Evolutionary conservation across 345 rosid genomes (phyloP).

Genomic region (Erodium maritimum): DNA sequence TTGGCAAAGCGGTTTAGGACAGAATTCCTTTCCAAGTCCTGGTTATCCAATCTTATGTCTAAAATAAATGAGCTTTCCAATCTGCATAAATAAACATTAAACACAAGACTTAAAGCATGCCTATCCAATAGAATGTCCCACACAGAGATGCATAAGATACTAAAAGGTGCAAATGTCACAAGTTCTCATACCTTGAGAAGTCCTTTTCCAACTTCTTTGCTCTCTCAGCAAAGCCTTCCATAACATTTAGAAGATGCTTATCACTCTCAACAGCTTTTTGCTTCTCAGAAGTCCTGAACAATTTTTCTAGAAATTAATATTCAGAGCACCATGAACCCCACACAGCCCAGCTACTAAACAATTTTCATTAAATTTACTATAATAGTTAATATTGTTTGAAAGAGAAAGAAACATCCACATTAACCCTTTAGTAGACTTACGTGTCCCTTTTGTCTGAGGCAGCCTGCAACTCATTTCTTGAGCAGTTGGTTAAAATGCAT

Average conservation of each 20-base stretch:
- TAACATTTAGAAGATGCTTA: constrained; percentile 42
- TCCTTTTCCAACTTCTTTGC: constrained; percentile 48
- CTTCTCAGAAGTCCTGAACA: constrained; percentile 33
- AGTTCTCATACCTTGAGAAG: constrained; percentile 33
- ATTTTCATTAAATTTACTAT: neutral
- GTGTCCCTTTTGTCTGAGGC: constrained; percentile 23
- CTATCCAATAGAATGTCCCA: too few relatives aligned
- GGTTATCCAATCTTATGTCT: constrained; percentile 70
- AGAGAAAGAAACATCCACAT: too few relatives aligned
- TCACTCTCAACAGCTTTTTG: constrained; percentile 29
- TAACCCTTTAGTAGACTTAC: too few relatives aligned
- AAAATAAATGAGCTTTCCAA: constrained; percentile 48
- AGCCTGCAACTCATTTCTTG: constrained; percentile 17
- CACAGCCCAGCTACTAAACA: too few relatives aligned
- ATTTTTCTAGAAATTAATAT: neutral
- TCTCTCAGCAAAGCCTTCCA: constrained; percentile 48
- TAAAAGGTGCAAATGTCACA: too few relatives aligned
- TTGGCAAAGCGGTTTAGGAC: constrained; percentile 89
- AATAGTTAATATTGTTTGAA: too few relatives aligned
- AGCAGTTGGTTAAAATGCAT: constrained; percentile 32
- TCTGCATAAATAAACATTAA: constrained; percentile 40
- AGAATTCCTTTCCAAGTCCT: constrained; percentile 67
- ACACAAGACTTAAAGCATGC: too few relatives aligned
- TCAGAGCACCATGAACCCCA: neutral
- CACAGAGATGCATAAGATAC: too few relatives aligned